Evolutionary conservation across 192 early-diverging fungal genomes (phyloP).

Genomic region (Dissophora ornata): DNA sequence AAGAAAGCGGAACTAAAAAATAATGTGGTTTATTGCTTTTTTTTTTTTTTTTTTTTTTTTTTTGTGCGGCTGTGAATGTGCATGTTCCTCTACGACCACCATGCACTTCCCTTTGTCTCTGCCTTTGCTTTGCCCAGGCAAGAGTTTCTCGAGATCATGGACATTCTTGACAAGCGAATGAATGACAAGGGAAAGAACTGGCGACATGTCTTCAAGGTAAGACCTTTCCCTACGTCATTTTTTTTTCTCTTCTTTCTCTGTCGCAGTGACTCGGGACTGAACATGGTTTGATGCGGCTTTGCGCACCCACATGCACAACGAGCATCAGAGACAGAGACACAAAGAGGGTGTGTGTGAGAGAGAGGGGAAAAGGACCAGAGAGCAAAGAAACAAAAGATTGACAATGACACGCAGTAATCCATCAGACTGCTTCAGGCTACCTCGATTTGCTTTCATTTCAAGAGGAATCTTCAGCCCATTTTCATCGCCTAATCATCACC

Average conservation of each 20-base stretch:
- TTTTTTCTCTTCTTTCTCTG: slow-evolving; percentile 3
- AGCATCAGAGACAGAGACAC: neutral
- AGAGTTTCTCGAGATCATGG: slow-evolving; percentile 96
- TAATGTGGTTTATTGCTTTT: too few relatives aligned
- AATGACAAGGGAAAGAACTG: slow-evolving; percentile 98
- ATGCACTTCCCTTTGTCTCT: neutral
- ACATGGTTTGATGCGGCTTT: slow-evolving; percentile 11
- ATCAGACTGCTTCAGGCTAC: too few relatives aligned
- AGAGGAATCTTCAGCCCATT: too few relatives aligned
- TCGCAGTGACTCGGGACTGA: slow-evolving; percentile 24
- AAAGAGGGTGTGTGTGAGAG: neutral
- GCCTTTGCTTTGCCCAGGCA: slow-evolving; percentile 59
- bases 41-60: slow-evolving; percentile 2
- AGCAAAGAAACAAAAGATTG: too few relatives aligned
- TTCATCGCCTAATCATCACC: slow-evolving; percentile 2
- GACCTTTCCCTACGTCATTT: slow-evolving; percentile 4
- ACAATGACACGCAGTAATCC: too few relatives aligned
- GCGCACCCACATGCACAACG: neutral
- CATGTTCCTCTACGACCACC: too few relatives aligned
- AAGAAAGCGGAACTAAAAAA: too few relatives aligned
- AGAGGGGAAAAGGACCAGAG: neutral
- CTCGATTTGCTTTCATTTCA: too few relatives aligned
- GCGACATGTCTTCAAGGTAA: slow-evolving; percentile 98
- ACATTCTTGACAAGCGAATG: slow-evolving; percentile 96
- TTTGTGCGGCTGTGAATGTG: neutral